Evolutionary conservation across 129 eudicot genomes (phyloP), one percentile per base, ranked within the genome.

Genomic region (Lactuca sativa): DNA sequence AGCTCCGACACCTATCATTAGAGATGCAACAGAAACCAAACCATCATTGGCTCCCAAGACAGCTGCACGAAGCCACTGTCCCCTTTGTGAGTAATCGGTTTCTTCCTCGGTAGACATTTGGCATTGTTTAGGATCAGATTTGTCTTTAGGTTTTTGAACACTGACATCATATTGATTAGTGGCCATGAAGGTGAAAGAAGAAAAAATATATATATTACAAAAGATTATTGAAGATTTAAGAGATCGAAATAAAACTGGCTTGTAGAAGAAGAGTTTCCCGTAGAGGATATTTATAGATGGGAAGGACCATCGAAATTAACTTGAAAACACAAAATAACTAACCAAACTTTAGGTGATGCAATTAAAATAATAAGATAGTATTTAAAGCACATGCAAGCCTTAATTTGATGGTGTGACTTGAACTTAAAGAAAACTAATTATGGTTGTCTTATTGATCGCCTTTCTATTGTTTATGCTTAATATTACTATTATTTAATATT

Each of bases 41-140:
- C 83, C 83, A 31, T 79, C 80, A 30, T 79, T 79, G 48, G 62
- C 80, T 9, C 76, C 80, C 37, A 79, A 76, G 15, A 79, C 65
- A 16, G 74, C 72, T 40, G 76, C 83, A 44, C 76, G 74, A 9
- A 74, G 80, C 80, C 80, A 79, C 12, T 74, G 71, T 33, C 71
- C 83, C 36, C 67, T 74, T 62, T 74, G 76, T 2, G 78, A 72
- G 66, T 79, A 67, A 21, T 73, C 79, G 4, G 62, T 59, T 55
- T 52, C 38, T 21, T 69, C 75, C 21, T 71, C 77, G 12, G 2
- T n/a, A 17, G 75, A 52, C 55, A 30, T 12, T 38, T 38, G 31
- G 62, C 30, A 21, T 64, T 56, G 72, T 21, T 33, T 63, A 62
- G 38, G 41, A 5, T 44, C 57, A 55, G 60, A 66, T 44, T 74